Evolutionary conservation across 768 basidiomycete genomes (phyloP).

Genomic region (Mycena amicta): DNA sequence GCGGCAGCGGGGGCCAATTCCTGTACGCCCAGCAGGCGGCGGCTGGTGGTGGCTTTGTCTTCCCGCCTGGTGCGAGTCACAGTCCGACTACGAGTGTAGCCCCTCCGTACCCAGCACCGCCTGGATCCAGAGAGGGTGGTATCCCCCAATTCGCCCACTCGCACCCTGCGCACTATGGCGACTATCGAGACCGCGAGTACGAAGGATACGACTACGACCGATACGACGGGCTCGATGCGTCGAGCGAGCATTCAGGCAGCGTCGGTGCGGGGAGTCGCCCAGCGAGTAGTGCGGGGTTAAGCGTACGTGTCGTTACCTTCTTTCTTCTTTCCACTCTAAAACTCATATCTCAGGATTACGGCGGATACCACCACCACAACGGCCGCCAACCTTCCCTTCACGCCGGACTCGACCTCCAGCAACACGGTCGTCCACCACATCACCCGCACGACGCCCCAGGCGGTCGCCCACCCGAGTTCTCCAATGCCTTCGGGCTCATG

Average conservation of each 20-base stretch:
- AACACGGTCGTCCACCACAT: neutral
- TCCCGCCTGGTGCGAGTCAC: neutral
- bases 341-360: neutral
- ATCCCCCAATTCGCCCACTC: neutral
- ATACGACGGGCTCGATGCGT: neutral
- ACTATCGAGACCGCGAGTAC: neutral
- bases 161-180: neutral
- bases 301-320: slow-evolving; percentile 8
- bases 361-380: neutral
- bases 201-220: neutral
- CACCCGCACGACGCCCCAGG: neutral
- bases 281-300: slow-evolving; percentile 10
- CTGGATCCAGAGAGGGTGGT: neutral
- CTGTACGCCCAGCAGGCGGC: slow-evolving; percentile 17
- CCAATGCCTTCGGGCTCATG: slow-evolving; percentile 73
- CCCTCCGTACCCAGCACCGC: neutral
- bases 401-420: neutral
- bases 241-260: slow-evolving; percentile 3
- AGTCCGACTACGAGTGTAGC: neutral
- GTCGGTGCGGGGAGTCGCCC: slow-evolving; percentile 9
- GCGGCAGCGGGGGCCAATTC: neutral
- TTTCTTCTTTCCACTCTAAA: neutral
- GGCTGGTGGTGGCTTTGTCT: neutral
- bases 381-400: neutral
- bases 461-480: slow-evolving; percentile 36